A percentile compares a stretch with the other conserved stretches of the same genome.
Conservation (phyloP, 2,329 filamentous ascomycete species). For the Trichophyton mentagrophytes region DNA sequence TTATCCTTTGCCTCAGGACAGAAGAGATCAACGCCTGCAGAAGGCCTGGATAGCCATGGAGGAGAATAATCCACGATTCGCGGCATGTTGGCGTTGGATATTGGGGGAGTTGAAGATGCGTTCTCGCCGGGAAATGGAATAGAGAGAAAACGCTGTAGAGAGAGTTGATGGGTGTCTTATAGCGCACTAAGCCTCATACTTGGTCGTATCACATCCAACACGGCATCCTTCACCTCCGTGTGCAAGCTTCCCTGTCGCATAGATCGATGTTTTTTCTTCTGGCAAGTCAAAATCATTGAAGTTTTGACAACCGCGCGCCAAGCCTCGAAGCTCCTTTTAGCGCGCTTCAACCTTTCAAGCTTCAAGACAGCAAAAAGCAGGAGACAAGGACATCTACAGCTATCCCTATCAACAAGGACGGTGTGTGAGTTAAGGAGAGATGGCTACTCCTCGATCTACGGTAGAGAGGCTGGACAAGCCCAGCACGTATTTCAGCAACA, state of each 20-base stretch:
- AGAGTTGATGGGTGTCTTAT: not conserved
- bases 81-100: conserved; percentile 49
- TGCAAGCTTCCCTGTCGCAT: not conserved
- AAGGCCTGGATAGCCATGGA: conserved; percentile 68
- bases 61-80: conserved; percentile 77
- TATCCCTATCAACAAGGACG: not conserved
- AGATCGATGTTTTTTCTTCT: not conserved
- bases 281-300: not conserved
- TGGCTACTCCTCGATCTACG: conserved; percentile 38
- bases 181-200: not conserved
- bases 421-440: not conserved
- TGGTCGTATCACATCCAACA: not conserved
- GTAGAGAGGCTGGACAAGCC: conserved; percentile 88
- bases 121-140: not conserved
- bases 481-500: conserved; percentile 80
- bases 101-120: not conserved
- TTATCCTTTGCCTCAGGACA: conserved; percentile 37
- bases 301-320: not conserved
- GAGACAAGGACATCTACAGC: not conserved
- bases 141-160: not conserved
- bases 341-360: not conserved
- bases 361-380: not conserved
- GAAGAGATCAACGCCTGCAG: conserved; percentile 69
- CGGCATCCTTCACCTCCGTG: not conserved
- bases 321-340: not conserved